Conservation (phyloP, 2,329 filamentous ascomycete species). For the Diaporthe velutina region DNA sequence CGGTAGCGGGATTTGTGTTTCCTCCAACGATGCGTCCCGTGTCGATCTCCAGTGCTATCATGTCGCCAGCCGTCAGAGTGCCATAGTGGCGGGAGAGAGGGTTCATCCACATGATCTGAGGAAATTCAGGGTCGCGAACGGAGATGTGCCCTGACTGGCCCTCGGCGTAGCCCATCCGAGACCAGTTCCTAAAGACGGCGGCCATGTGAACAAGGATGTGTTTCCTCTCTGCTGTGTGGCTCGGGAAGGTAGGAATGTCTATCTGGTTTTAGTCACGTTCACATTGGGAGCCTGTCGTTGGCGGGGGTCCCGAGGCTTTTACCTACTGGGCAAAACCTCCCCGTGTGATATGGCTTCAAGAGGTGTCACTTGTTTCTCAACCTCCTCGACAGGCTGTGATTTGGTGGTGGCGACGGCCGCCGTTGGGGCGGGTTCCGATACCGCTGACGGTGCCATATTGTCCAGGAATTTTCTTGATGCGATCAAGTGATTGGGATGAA, state of each 20-base stretch:
- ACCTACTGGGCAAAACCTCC: slow-evolving; percentile 45
- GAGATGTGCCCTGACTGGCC: slow-evolving; percentile 75
- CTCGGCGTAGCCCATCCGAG: slow-evolving; percentile 73
- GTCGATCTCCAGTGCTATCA: slow-evolving; percentile 72
- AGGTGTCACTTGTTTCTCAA: slow-evolving; percentile 42
- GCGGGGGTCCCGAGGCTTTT: too few relatives aligned
- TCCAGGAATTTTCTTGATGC: too few relatives aligned
- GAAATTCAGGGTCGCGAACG: slow-evolving; percentile 74
- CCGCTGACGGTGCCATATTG: slow-evolving; percentile 36
- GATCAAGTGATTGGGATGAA: background rate
- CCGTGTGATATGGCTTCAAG: slow-evolving; percentile 47
- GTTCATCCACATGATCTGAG: slow-evolving; percentile 78
- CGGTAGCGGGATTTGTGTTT: slow-evolving; percentile 62
- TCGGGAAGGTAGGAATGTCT: slow-evolving; percentile 59
- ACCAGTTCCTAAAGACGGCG: slow-evolving; percentile 75
- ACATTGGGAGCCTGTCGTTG: background rate
- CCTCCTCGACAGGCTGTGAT: slow-evolving; percentile 23
- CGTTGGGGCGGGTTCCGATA: slow-evolving; percentile 21
- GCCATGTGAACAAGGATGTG: slow-evolving; percentile 78
- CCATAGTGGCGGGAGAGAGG: slow-evolving; percentile 76
- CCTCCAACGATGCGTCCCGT: slow-evolving; percentile 74
- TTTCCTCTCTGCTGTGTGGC: slow-evolving; percentile 62
- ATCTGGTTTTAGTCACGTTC: slow-evolving; percentile 17
- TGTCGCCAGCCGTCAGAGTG: slow-evolving; percentile 74
- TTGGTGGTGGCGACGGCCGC: slow-evolving; percentile 27